Evolutionary conservation across 306 rosid genomes (phyloP).

Genomic region (Cicer bijugum): DNA sequence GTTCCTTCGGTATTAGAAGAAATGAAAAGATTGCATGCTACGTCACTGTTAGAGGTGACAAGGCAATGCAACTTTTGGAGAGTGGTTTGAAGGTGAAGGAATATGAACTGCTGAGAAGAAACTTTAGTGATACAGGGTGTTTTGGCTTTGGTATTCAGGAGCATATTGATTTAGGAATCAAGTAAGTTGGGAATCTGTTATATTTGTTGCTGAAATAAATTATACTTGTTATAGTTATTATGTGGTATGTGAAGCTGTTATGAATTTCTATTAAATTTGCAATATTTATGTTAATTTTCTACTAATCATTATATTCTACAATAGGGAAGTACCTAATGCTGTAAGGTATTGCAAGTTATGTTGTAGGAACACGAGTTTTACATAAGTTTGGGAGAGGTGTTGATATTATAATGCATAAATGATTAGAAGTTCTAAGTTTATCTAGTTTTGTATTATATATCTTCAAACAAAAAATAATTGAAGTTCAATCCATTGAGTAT

Average conservation of each 20-base stretch:
- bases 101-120: conserved; percentile 73
- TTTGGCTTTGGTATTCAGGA: conserved; percentile 52
- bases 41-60: no score
- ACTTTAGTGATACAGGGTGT: conserved; percentile 83
- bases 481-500: not conserved
- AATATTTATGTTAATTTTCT: not conserved
- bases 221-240: not conserved
- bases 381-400: no score
- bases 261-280: not conserved
- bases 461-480: no score
- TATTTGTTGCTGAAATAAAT: not conserved
- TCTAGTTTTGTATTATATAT: not conserved
- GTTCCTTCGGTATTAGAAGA: conserved; percentile 79
- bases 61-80: conserved; percentile 88
- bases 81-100: conserved; percentile 87
- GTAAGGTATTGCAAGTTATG: no score
- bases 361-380: no score
- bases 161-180: conserved; percentile 84
- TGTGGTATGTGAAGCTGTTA: not conserved
- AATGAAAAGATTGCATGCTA: conserved; percentile 66
- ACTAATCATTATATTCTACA: not conserved
- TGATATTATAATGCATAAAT: no score
- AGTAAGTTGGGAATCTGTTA: conserved; percentile 51
- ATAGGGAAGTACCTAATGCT: not conserved
- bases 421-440: no score